Evolutionary conservation across 2,329 filamentous ascomycete species (phyloP).

Genomic region (Claviceps sp.): DNA sequence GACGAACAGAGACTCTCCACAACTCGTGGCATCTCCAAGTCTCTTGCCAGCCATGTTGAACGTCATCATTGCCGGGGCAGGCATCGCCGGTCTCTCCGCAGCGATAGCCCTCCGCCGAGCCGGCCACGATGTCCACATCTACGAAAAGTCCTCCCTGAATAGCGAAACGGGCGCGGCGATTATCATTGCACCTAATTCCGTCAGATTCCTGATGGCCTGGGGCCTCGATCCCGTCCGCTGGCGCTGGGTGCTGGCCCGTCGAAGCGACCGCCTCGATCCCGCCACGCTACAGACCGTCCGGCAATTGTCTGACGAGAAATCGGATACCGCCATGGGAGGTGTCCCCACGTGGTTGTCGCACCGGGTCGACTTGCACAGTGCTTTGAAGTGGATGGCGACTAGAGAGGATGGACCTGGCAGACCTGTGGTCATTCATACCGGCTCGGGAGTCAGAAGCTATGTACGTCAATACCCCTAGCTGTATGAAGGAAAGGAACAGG

Average conservation of each 20-base stretch:
- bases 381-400: constrained; percentile 21
- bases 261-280: constrained; percentile 12
- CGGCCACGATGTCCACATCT: constrained; percentile 21
- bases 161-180: constrained; percentile 27
- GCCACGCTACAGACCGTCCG: constrained; percentile 13
- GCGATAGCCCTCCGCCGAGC: constrained; percentile 20
- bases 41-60: background rate
- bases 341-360: constrained; percentile 18
- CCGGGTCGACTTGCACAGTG: constrained; percentile 26
- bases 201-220: constrained; percentile 21
- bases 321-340: background rate
- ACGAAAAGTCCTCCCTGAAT: constrained; percentile 23
- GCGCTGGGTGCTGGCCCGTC: constrained; percentile 14
- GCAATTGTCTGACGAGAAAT: background rate
- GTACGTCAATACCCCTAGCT: background rate
- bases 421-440: constrained; percentile 15
- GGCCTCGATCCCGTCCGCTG: constrained; percentile 19
- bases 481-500: background rate
- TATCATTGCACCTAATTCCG: constrained; percentile 24
- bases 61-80: background rate
- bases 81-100: constrained; percentile 13
- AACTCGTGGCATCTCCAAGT: too few species aligned
- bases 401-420: constrained; percentile 12
- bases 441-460: background rate
- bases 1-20: too few species aligned